Base-by-base conservation (phyloP, 805 yeast genomes). In the Saccharomycopsis sp. region DNA sequence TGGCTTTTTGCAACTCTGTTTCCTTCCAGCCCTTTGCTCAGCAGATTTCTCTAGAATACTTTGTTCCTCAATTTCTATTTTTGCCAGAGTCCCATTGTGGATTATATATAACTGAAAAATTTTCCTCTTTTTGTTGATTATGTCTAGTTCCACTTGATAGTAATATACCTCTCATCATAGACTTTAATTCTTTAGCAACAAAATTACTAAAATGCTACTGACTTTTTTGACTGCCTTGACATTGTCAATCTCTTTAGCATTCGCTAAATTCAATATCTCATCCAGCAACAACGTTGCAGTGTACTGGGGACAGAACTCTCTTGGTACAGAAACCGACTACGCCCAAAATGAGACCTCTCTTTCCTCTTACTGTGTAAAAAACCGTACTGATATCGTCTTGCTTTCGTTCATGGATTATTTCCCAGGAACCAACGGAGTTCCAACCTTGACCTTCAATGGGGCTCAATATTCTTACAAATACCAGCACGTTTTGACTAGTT, bases 271-370 rank as follows among this genome's bases (percentile, higher is more conserved):
- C 57, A 68, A 70, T 58, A 65, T 69, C 12, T 52, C 64, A 9
- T 65, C 78, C 52, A 69, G 72, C n/a, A 64, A 73, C 23, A 82
- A 84, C 56, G 77, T 86, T 38, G 91, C 85, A 2, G 73, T 84
- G 2, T 87, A 87, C 70, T 87, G 93, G 93, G 93, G 94, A 51
- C 93, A 87, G 69, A 81, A 82, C 66, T 84, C 93, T 19, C 84
- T 80, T 15, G 89, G 89, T 5, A 68, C 76, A 9, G 84, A 81
- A 64, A 67, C 69, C 53, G 63, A 70, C 41, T 60, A 59, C 75
- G 73, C 56, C 60, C 66, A 22, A 54, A 68, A 24, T 66, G 75
- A 64, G 63, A 64, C 44, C 56, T 66, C 72, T 24, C 72, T 80
- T 20, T 73, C 78, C 2, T 70, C 75, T 52, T 89, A 89, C 75